Evolutionary conservation across 2,329 filamentous ascomycete genomes (phyloP), one percentile per base, ranked within the genome.

Genomic region (Fusarium goolgardi): DNA sequence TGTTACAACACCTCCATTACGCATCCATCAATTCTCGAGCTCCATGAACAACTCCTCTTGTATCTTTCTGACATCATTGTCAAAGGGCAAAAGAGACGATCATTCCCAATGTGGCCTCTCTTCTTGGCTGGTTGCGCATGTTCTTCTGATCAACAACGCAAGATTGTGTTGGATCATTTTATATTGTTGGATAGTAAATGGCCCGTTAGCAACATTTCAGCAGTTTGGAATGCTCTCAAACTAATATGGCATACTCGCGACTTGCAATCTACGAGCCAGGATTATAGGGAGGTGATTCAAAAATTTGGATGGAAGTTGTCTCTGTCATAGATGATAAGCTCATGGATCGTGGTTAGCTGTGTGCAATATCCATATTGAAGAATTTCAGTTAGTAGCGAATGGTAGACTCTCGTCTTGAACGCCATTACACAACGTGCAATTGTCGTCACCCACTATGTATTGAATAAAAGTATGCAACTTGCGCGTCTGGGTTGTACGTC

Each of bases 231-330:
- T 18, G 71, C 71, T 2, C 60, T 73, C 3, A 60, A 63, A 20
- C 50, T 70, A 7, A 70, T 73, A 11, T 73, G 71, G 71, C 59
- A 73, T 21, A 61, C 69, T 6, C 50, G 71, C 8, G 71, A 73
- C 12, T 50, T 73, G 8, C 51, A 60, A 0, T 55, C 59, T 4
- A 58, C 59, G 9, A 56, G 64, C 18, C 69, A 73, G 23, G 71
- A 73, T 34, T 73, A 71, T 71, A 70, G 64, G 20, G 64, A 69
- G 18, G 52, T 73, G 13, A 67, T 73, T 25, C 64, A 72, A 50
- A 73, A 69, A 13, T 73, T 73, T 58, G 71, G 71, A 10, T 73
- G 71, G 71, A 73, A 73, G 23, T 40, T 73, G 35, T 59, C 60
- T 13, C 23, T 63, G 16, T 63, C 59, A 25, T 39, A 39, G n/a